Evolutionary conservation across 116 monocot genomes (phyloP).

Genomic region (Trichopus zeylanicus): DNA sequence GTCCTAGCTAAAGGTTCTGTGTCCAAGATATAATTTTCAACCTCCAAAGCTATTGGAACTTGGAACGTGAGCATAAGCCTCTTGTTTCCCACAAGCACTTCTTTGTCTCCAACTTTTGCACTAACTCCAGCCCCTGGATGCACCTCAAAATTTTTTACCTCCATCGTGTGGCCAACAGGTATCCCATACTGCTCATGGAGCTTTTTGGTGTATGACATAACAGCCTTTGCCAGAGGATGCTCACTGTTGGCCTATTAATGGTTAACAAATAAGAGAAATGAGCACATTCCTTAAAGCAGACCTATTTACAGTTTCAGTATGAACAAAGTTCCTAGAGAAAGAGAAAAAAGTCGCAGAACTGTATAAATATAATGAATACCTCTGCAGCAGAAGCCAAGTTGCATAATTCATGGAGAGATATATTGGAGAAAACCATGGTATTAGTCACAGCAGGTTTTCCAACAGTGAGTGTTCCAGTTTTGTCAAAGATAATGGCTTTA

Average conservation of each 20-base stretch:
- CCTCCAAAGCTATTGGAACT: constrained; percentile 27
- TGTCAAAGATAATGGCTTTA: constrained; percentile 72
- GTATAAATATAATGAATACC: too few relatives aligned
- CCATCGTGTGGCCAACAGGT: constrained; percentile 12
- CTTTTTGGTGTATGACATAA: constrained; percentile 43
- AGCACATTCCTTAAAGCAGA: too few relatives aligned
- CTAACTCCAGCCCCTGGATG: constrained; percentile 66
- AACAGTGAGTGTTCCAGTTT: constrained; percentile 75
- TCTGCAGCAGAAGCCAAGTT: constrained; percentile 70
- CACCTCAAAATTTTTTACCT: constrained; percentile 55
- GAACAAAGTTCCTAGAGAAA: too few relatives aligned
- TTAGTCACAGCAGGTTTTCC: constrained; percentile 69
- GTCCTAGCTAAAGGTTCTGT: constrained; percentile 55
- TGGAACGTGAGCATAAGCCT: constrained; percentile 50
- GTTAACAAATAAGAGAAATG: too few relatives aligned
- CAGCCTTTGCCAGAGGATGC: constrained; percentile 72
- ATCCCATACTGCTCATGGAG: constrained; percentile 46
- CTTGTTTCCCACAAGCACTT: constrained; percentile 65
- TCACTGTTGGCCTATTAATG: constrained; percentile 86
- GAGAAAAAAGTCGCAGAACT: too few relatives aligned
- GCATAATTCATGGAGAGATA: constrained; percentile 46
- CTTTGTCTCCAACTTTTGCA: constrained; percentile 28
- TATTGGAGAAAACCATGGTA: constrained; percentile 48
- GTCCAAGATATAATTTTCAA: constrained; percentile 42
- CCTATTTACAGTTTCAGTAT: too few relatives aligned